Evolutionary conservation across 495 filamentous ascomycete genomes (phyloP).

Genomic region (Penicillium canariense): DNA sequence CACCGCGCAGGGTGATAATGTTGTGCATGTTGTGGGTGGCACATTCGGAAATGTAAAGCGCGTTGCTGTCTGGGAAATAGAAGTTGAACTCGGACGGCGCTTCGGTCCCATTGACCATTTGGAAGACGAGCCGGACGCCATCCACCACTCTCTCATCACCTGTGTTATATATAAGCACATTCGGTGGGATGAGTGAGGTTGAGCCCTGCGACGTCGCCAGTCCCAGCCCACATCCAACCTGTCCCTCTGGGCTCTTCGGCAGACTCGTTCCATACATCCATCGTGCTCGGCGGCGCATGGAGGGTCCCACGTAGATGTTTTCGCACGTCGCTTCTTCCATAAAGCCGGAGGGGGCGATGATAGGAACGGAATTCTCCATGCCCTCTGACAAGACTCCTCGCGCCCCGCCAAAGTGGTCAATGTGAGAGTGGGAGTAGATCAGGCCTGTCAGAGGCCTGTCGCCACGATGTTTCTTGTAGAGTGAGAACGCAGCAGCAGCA

Average conservation of each 20-base stretch:
- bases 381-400: slow-evolving; percentile 1
- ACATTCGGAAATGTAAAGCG: slow-evolving; percentile 22
- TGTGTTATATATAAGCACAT: slow-evolving; percentile 8
- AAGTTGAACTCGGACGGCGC: slow-evolving; percentile 27
- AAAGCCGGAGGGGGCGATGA: slow-evolving; percentile 24
- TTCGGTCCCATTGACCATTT: slow-evolving; percentile 24
- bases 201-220: slow-evolving; percentile 14
- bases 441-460: slow-evolving; percentile 13
- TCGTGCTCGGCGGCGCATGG: slow-evolving; percentile 18
- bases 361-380: slow-evolving; percentile 4
- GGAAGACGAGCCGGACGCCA: slow-evolving; percentile 20
- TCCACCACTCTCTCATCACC: slow-evolving; percentile 13
- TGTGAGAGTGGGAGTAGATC: slow-evolving; percentile 28
- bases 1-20: slow-evolving; percentile 26
- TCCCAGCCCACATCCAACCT: slow-evolving; percentile 17
- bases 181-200: slow-evolving; percentile 16
- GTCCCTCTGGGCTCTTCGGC: slow-evolving; percentile 1
- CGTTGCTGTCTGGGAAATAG: slow-evolving; percentile 19
- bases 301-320: slow-evolving; percentile 20
- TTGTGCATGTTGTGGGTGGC: slow-evolving; percentile 29
- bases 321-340: slow-evolving; percentile 22
- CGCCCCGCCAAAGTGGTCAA: slow-evolving; percentile 25
- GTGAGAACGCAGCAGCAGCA: slow-evolving; percentile 13
- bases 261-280: slow-evolving; percentile 25
- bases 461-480: slow-evolving; percentile 16